Percentiles rank a stretch among this genome's conserved stretches.
phyloP scores from a whole-genome alignment of 768 basidiomycete species.

The Sistotremastrum niveocremeum region DNA sequence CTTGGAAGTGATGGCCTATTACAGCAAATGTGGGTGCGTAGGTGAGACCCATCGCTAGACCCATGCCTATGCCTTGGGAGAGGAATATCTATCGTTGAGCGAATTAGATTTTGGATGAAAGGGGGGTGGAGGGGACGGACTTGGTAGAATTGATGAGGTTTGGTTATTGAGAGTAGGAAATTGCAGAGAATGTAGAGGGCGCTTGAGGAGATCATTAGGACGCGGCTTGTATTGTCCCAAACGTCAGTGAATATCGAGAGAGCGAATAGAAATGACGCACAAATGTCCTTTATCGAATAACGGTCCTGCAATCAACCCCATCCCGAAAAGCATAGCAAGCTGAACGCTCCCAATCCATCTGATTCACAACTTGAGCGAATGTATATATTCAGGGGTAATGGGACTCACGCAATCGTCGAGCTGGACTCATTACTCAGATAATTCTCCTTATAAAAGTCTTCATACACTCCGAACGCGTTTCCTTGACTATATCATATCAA shows the following conservation, averaged over 20 bases:
- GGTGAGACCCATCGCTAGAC: conserved; percentile 33
- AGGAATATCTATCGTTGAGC: conserved; percentile 31
- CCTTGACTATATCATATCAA: conserved; percentile 11
- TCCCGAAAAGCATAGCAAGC: conserved; percentile 30
- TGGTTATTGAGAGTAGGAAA: conserved; percentile 34
- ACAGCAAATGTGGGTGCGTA: conserved; percentile 37
- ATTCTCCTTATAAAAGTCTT: conserved; percentile 28
- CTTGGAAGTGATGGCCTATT: conserved; percentile 39
- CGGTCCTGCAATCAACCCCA: conserved; percentile 32
- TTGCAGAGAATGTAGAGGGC: conserved; percentile 29
- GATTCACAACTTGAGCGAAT: conserved; percentile 3
- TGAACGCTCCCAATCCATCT: conserved; percentile 39
- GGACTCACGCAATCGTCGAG: conserved; percentile 24
- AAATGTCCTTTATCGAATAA: conserved; percentile 42
- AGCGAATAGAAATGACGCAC: conserved; percentile 15
- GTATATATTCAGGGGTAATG: not conserved
- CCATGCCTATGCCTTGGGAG: conserved; percentile 35
- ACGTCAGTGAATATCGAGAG: not conserved
- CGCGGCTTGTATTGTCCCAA: conserved; percentile 18
- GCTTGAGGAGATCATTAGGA: conserved; percentile 30
- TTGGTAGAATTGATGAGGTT: conserved; percentile 30
- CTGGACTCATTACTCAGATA: conserved; percentile 24
- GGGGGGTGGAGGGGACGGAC: no score
- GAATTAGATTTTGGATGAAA: not conserved
- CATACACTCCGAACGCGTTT: conserved; percentile 30